These are phyloP conservation scores for Sugiyamaella castrensis DNA, from an alignment of 1,139 yeast species.

Conservation along the genomic window DNA sequence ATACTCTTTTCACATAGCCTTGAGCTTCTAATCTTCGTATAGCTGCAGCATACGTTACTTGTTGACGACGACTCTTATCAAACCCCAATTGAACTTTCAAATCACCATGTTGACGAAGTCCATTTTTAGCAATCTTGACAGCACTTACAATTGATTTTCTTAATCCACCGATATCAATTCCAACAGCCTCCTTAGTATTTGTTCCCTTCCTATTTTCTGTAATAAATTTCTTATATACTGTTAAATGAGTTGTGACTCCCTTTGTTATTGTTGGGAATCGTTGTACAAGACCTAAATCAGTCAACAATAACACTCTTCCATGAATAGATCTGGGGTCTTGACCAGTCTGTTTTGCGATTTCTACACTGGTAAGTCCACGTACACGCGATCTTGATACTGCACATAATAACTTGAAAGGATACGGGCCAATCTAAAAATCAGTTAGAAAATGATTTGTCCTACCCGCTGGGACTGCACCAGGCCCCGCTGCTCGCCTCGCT, in stretches of 20 bases:
- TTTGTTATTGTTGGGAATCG: conserved; percentile 36
- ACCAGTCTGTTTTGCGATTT: conserved; percentile 36
- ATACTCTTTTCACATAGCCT: conserved; percentile 57
- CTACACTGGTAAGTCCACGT: conserved; percentile 39
- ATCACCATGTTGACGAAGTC: conserved; percentile 64
- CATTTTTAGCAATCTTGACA: conserved; percentile 63
- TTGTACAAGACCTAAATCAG: conserved; percentile 36
- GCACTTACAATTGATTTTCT: conserved; percentile 49
- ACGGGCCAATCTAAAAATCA: conserved; percentile 31
- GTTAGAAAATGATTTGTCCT: not conserved
- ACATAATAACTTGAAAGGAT: conserved; percentile 39
- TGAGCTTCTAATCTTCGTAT: conserved; percentile 49
- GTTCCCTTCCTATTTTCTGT: conserved; percentile 4
- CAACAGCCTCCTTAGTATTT: conserved; percentile 26
- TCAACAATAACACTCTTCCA: conserved; percentile 36
- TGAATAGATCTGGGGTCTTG: conserved; percentile 43
- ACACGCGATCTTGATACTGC: conserved; percentile 38
- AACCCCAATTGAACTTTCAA: conserved; percentile 60
- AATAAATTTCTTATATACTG: conserved; percentile 33
- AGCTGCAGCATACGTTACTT: conserved; percentile 52
- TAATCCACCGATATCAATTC: conserved; percentile 41
- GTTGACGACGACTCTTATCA: conserved; percentile 44
- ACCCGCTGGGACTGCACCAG: conserved; percentile 1
- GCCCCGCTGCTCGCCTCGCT: not conserved
- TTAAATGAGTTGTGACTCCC: conserved; percentile 35